These are phyloP conservation scores for Zygosaccharomyces bailii DNA, from an alignment of 805 yeast genomes.

Conservation along the genomic window DNA sequence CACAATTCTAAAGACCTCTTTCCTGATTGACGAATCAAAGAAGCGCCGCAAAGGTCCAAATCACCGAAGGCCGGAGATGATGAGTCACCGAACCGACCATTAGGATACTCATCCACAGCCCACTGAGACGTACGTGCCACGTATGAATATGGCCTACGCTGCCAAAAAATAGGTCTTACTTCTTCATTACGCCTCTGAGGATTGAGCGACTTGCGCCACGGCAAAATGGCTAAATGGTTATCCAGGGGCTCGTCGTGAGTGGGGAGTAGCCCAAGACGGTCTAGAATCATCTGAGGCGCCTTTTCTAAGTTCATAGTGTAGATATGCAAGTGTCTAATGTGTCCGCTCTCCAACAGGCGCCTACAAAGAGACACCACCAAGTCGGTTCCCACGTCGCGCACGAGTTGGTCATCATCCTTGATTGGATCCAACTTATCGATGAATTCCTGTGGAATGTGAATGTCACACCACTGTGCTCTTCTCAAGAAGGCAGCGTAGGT, in stretches of 20 bases:
- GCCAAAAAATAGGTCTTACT: slow-evolving; percentile 95
- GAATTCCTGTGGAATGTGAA: slow-evolving; percentile 73
- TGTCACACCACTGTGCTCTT: slow-evolving; percentile 92
- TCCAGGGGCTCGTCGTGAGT: slow-evolving; percentile 35
- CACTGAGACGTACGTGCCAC: slow-evolving; percentile 86
- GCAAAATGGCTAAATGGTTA: slow-evolving; percentile 41
- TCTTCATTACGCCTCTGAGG: slow-evolving; percentile 75
- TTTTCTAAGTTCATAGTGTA: slow-evolving; percentile 97
- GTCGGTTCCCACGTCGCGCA: slow-evolving; percentile 80
- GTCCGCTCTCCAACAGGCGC: slow-evolving; percentile 63
- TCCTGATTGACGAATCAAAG: slow-evolving; percentile 76
- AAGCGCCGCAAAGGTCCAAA: slow-evolving; percentile 74
- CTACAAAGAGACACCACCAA: slow-evolving; percentile 81
- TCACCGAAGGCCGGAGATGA: slow-evolving; percentile 97
- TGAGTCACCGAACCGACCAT: slow-evolving; percentile 98
- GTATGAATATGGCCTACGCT: slow-evolving; percentile 85
- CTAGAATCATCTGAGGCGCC: slow-evolving; percentile 83
- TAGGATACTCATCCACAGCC: slow-evolving; percentile 87
- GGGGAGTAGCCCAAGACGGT: slow-evolving; percentile 57
- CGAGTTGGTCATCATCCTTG: slow-evolving; percentile 85
- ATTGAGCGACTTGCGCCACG: slow-evolving; percentile 91
- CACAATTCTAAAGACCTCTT: slow-evolving; percentile 79
- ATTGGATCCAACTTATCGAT: slow-evolving; percentile 68
- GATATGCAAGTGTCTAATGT: slow-evolving; percentile 83
- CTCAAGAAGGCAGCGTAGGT: slow-evolving; percentile 89